These are phyloP conservation scores for Suillus cothurnatus DNA, from an alignment of 768 basidiomycete genomes.

Conservation along the genomic window DNA sequence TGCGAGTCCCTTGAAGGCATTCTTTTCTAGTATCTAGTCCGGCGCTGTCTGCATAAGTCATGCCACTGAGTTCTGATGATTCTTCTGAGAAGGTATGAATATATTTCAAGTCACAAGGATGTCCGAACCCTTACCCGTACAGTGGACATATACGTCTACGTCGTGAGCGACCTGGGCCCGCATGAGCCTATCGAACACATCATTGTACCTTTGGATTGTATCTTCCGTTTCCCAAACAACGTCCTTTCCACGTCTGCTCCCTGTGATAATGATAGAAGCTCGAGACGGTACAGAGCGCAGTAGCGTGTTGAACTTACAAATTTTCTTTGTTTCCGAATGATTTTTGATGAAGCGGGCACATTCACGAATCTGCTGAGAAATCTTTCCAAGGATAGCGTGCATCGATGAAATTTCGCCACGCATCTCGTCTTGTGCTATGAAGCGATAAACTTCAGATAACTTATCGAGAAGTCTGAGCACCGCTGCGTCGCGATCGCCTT, in stretches of 20 bases:
- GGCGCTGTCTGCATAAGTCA: too few relatives aligned
- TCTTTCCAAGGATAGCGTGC: background rate
- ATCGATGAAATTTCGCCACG: background rate
- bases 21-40: too few relatives aligned
- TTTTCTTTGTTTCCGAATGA: conserved; percentile 24
- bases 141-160: too few relatives aligned
- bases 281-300: background rate
- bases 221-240: background rate
- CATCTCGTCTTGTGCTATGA: background rate
- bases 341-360: conserved; percentile 30
- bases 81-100: too few relatives aligned
- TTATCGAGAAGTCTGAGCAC: background rate
- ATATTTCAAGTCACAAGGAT: too few relatives aligned
- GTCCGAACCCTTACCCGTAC: too few relatives aligned
- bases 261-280: background rate
- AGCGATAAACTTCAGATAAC: background rate
- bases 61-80: too few relatives aligned
- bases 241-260: conserved; percentile 3
- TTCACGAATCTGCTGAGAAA: conserved; percentile 21
- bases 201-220: background rate
- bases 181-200: background rate
- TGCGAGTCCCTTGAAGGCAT: too few relatives aligned
- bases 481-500: background rate
- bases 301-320: conserved; percentile 17
- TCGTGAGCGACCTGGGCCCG: too few relatives aligned